A percentile compares a stretch with the other conserved stretches of the same genome.
These are phyloP conservation scores for Drechslerella stenobrocha DNA, from an alignment of 2,329 filamentous ascomycete genomes.

Conservation along the genomic window DNA sequence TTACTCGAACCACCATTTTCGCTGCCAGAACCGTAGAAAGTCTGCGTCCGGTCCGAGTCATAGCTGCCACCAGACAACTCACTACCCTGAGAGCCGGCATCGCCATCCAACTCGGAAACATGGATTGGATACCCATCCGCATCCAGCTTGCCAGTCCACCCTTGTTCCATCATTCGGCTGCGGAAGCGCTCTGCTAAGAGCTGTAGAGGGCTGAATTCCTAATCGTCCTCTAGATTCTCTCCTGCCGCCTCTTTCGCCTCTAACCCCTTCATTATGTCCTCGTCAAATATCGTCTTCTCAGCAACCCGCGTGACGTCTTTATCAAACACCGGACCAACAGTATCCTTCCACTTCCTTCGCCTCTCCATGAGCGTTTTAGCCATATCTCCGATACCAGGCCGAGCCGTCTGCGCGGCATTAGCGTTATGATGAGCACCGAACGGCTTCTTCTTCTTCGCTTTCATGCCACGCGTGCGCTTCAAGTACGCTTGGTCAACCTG, in stretches of 20 bases:
- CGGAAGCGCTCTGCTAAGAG: conserved; percentile 4
- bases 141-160: conserved; percentile 1
- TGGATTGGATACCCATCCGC: neutral
- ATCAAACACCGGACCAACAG: conserved; percentile 86
- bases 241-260: conserved; percentile 52
- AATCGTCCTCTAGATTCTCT: conserved; percentile 49
- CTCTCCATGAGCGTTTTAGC: conserved; percentile 92
- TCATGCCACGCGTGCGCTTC: conserved; percentile 90
- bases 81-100: neutral
- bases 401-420: conserved; percentile 63
- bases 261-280: conserved; percentile 49
- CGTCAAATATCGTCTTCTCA: conserved; percentile 51
- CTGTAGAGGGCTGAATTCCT: conserved; percentile 18
- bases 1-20: too few species aligned
- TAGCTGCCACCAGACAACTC: too few species aligned
- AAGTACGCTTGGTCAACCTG: conserved; percentile 86
- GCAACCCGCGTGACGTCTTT: conserved; percentile 61
- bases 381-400: conserved; percentile 84
- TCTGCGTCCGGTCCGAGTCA: too few species aligned
- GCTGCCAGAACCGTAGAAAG: neutral
- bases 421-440: conserved; percentile 69
- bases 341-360: conserved; percentile 83
- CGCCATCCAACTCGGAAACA: neutral
- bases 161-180: neutral
- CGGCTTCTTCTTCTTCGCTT: conserved; percentile 90